Percentiles rank a stretch among this genome's conserved stretches.
phyloP scores from a whole-genome alignment of 257 asterid genomes.

The Petunia axillaris region DNA sequence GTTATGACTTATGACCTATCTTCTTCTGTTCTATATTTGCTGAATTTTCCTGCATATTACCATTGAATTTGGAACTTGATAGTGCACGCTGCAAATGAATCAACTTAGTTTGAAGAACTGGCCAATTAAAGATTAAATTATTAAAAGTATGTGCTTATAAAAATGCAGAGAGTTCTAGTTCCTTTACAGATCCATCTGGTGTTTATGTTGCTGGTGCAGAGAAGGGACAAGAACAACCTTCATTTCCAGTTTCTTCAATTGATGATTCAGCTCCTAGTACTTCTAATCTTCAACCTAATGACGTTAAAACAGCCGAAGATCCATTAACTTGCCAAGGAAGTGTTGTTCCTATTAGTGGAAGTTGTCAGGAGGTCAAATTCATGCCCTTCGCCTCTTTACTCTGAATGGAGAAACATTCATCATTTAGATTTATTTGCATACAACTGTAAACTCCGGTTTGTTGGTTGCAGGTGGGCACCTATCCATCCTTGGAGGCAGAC shows the following conservation, averaged over 20 bases:
- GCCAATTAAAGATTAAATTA: conserved; percentile 14
- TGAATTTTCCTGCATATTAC: conserved; percentile 21
- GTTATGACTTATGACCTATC: conserved; percentile 33
- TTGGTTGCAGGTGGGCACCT: conserved; percentile 53
- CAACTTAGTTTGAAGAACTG: conserved; percentile 18
- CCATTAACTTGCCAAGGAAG: conserved; percentile 44
- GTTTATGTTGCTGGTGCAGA: conserved; percentile 30
- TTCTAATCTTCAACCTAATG: conserved; percentile 38
- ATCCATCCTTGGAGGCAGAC: conserved; percentile 42
- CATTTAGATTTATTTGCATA: not conserved
- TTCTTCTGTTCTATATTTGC: not conserved
- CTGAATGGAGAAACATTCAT: not conserved
- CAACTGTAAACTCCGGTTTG: not conserved
- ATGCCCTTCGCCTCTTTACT: conserved; percentile 1
- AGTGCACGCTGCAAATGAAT: conserved; percentile 1
- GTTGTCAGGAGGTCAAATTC: conserved; percentile 24
- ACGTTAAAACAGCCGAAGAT: conserved; percentile 41
- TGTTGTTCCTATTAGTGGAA: conserved; percentile 42
- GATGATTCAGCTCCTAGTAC: conserved; percentile 36
- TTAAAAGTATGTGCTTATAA: conserved; percentile 28
- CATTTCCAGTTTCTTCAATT: conserved; percentile 33
- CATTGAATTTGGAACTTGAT: conserved; percentile 15
- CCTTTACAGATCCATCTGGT: conserved; percentile 44
- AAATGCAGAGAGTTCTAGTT: conserved; percentile 35
- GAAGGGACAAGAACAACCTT: conserved; percentile 35